Conservation (phyloP, 768 basidiomycete species). For the Chalciporus sphaerocephalus region DNA sequence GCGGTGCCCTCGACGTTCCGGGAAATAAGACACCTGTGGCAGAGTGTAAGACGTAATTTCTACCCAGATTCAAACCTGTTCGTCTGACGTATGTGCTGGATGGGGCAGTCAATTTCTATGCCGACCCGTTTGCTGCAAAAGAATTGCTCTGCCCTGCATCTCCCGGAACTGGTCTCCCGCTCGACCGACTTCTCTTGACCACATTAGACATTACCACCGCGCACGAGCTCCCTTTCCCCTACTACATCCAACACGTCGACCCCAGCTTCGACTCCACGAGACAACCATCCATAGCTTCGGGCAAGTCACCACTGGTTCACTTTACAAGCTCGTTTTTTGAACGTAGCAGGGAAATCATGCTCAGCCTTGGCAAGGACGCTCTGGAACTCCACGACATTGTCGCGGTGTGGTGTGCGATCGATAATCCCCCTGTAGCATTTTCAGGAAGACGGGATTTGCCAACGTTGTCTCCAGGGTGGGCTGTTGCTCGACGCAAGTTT, state of each 20-base stretch:
- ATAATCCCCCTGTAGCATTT: conserved; percentile 50
- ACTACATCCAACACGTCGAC: conserved; percentile 59
- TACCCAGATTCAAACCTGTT: not conserved
- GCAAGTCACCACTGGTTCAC: conserved; percentile 61
- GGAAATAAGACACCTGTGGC: conserved; percentile 80
- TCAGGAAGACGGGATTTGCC: conserved; percentile 24
- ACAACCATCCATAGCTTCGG: conserved; percentile 41
- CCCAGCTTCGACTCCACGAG: conserved; percentile 48
- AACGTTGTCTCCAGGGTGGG: conserved; percentile 52
- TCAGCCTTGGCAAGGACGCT: conserved; percentile 74
- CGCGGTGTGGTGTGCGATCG: conserved; percentile 83
- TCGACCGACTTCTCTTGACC: conserved; percentile 62
- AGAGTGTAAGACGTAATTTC: conserved; percentile 58
- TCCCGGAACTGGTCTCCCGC: conserved; percentile 46
- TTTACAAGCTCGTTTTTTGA: conserved; percentile 80
- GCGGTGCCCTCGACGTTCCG: conserved; percentile 88
- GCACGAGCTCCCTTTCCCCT: conserved; percentile 72
- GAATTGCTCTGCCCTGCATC: conserved; percentile 50
- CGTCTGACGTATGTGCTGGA: not conserved
- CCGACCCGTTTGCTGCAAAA: conserved; percentile 81
- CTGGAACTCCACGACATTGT: conserved; percentile 91
- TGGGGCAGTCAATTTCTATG: conserved; percentile 72
- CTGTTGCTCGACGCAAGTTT: conserved; percentile 47
- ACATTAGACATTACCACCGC: conserved; percentile 81
- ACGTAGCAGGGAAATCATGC: conserved; percentile 70